Percentiles rank a stretch among this genome's conserved stretches.
Evolutionary conservation across 2,329 filamentous ascomycete genomes (phyloP).

Genomic region (Furcasterigmium furcatum): DNA sequence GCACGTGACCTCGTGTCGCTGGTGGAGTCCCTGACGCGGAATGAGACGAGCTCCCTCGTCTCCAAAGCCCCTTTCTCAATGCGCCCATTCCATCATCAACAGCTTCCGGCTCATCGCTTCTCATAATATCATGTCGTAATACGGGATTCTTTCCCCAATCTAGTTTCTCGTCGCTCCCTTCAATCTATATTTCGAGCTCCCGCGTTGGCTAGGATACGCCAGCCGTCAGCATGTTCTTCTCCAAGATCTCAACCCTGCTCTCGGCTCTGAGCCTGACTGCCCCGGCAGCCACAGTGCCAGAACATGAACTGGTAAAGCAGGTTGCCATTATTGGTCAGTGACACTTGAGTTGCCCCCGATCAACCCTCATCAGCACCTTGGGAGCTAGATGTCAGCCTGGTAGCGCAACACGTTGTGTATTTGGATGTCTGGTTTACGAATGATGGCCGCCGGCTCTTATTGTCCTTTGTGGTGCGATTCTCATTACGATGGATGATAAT

Average conservation of each 20-base stretch:
- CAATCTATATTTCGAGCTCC: background rate
- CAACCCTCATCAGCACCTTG: too few species aligned
- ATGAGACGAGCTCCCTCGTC: background rate
- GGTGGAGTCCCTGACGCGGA: background rate
- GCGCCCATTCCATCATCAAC: background rate
- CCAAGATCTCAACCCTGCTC: constrained; percentile 13
- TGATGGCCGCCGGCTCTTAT: too few species aligned
- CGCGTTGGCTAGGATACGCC: background rate
- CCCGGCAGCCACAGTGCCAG: constrained; percentile 7
- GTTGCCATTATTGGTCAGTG: constrained; percentile 23
- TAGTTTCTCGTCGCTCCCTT: background rate
- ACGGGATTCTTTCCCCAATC: background rate
- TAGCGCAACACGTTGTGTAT: too few species aligned
- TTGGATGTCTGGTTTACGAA: too few species aligned
- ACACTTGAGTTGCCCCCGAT: background rate
- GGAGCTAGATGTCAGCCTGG: too few species aligned
- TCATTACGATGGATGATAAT: too few species aligned
- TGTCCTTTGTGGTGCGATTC: too few species aligned
- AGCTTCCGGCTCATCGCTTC: constrained; percentile 2
- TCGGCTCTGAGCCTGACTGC: constrained; percentile 13
- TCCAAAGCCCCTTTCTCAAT: background rate
- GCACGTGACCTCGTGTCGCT: background rate
- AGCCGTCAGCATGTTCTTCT: constrained; percentile 1
- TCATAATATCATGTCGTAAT: background rate
- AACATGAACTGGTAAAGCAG: constrained; percentile 12